Evolutionary conservation across 1,139 yeast species (phyloP), one percentile per base, ranked within the genome.

Genomic region (Nakaseomyces kungkrabaensis): DNA sequence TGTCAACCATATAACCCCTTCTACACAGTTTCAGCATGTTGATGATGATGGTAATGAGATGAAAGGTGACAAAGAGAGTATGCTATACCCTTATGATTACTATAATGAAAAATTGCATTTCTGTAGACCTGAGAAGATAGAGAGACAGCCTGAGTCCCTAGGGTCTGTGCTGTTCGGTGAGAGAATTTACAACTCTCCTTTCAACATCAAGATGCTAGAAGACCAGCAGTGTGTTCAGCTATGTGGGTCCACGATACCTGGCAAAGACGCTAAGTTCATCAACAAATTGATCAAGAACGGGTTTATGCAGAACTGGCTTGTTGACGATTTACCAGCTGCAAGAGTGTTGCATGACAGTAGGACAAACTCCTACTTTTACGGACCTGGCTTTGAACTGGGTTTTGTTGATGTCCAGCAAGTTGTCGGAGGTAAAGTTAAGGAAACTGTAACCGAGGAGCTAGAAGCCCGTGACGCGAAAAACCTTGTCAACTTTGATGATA

Each of bases 101-200:
- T 92, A 92, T 69, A 83, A 83, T 67, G 82, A 83, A 40, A 80
- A 81, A 55, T 83, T 94, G 63, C 88, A 85, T 63, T 87, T 90
- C 68, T 92, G 98, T 69, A 65, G 67, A 52, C 98, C 97, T 0
- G 82, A 75, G 33, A 56, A 59, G 8, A 57, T 70, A 27, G 73
- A 75, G 58, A 82, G 84, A 58, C 96, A 88, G 67, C 80, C 88
- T 59, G 97, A 90, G 69, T 84, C 95, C 10, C 74, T 92, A 49
- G 99, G 99, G 6, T 83, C 97, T 1, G 84, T 92, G 56, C 75
- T 92, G 51, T 89, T 94, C 68, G 98, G 99, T 54, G 98, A 92
- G 69, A 77, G 98, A 64, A 89, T 92, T 56, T 89, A 86, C 74
- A 84, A 87, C 63, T 88, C 97, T 7, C 97, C 97, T 2, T 88